Percentiles rank a stretch among this genome's conserved stretches.
phyloP scores from a whole-genome alignment of 257 asterid genomes.

The Prunella vulgaris region DNA sequence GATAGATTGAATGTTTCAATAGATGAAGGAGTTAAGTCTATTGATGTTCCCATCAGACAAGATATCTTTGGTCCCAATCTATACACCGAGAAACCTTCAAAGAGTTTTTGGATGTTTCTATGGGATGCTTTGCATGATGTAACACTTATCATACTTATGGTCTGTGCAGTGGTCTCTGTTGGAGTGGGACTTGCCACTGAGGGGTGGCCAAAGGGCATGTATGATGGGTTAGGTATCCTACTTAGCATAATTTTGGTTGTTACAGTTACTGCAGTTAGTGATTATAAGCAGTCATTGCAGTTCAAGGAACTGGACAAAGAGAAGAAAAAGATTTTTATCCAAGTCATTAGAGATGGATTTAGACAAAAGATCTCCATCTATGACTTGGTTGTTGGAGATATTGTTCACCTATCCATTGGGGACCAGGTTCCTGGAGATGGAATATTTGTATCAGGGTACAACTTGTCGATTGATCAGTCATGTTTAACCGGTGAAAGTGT shows the following conservation, averaged over 20 bases:
- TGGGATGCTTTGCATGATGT: constrained; percentile 95
- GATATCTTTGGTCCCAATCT: constrained; percentile 58
- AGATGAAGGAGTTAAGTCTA: constrained; percentile 55
- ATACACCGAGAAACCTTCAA: constrained; percentile 77
- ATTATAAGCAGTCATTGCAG: constrained; percentile 89
- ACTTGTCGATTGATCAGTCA: constrained; percentile 81
- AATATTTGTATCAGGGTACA: constrained; percentile 64
- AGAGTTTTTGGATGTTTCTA: constrained; percentile 80
- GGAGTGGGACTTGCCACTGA: constrained; percentile 95
- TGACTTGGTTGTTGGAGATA: constrained; percentile 89
- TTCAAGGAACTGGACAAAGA: constrained; percentile 90
- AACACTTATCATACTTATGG: constrained; percentile 78
- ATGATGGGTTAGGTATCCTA: constrained; percentile 87
- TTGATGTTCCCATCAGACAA: constrained; percentile 56
- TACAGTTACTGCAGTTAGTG: constrained; percentile 81
- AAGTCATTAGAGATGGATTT: constrained; percentile 72
- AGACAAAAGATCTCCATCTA: constrained; percentile 76
- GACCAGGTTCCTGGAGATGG: constrained; percentile 93
- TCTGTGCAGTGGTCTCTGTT: constrained; percentile 80
- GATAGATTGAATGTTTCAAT: constrained; percentile 51
- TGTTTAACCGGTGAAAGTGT: constrained; percentile 91
- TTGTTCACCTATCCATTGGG: constrained; percentile 69
- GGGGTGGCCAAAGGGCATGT: constrained; percentile 90
- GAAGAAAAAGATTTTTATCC: constrained; percentile 82
- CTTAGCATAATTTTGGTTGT: constrained; percentile 80